A percentile compares a stretch with the other conserved stretches of the same genome.
Conservation (phyloP, 805 yeast species). For the Cyberlindnera maritima region DNA sequence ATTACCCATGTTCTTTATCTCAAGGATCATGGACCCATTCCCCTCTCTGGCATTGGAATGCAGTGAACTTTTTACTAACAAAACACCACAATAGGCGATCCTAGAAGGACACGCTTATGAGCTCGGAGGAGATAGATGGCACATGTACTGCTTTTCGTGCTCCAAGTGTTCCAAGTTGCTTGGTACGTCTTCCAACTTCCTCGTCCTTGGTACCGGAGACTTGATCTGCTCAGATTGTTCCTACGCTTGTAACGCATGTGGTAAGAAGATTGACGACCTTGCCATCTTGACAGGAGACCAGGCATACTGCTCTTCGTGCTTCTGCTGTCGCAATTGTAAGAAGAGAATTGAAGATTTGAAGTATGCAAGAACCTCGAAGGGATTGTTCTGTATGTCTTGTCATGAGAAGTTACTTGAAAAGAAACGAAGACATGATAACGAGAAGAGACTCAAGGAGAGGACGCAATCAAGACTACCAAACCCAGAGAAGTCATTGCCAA, state of each 20-base stretch:
- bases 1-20: too few relatives aligned
- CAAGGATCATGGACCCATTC: too few relatives aligned
- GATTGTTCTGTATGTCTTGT: conserved; percentile 89
- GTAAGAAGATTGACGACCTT: conserved; percentile 83
- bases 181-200: conserved; percentile 85
- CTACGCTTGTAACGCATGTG: conserved; percentile 84
- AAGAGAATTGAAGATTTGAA: conserved; percentile 81
- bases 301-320: conserved; percentile 90
- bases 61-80: background rate
- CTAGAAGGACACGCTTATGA: conserved; percentile 94
- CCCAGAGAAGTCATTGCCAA: conserved; percentile 24
- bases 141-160: conserved; percentile 87
- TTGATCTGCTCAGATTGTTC: conserved; percentile 89
- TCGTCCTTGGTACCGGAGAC: conserved; percentile 91
- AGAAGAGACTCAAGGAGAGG: conserved; percentile 23
- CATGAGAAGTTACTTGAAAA: conserved; percentile 80
- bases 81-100: conserved; percentile 44
- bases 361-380: conserved; percentile 91
- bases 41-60: too few relatives aligned
- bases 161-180: conserved; percentile 75
- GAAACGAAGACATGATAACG: conserved; percentile 59
- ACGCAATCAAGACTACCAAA: conserved; percentile 8
- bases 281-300: conserved; percentile 94
- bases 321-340: conserved; percentile 85
- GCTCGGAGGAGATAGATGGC: conserved; percentile 94